Conservation (phyloP, 148 eudicot species). For the Nepenthes mirabilis region DNA sequence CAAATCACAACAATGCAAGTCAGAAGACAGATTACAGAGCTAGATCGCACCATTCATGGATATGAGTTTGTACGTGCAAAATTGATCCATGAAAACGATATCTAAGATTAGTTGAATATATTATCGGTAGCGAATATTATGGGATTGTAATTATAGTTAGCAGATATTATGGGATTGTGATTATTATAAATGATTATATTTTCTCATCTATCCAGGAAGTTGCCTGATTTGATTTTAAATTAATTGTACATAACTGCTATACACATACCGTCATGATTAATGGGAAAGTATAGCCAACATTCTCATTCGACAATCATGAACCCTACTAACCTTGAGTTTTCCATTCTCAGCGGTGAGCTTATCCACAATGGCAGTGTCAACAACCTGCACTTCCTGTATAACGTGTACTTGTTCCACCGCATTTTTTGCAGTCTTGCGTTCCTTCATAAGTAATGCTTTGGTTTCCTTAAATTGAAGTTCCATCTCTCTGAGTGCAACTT, state of each 20-base stretch:
- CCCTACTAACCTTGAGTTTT: slow-evolving; percentile 60
- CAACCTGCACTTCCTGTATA: slow-evolving; percentile 74
- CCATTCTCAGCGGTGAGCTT: slow-evolving; percentile 82
- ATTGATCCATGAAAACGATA: too few relatives aligned
- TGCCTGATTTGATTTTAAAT: too few relatives aligned
- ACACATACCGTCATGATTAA: too few relatives aligned
- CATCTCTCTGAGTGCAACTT: slow-evolving; percentile 59
- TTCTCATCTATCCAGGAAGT: too few relatives aligned
- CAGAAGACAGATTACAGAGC: not conserved
- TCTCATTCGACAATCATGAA: not conserved
- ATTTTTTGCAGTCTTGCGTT: slow-evolving; percentile 54
- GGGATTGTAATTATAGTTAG: too few relatives aligned
- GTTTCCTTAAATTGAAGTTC: slow-evolving; percentile 67
- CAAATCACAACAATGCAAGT: slow-evolving; percentile 5
- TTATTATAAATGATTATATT: too few relatives aligned
- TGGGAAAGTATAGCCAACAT: slow-evolving; percentile 1
- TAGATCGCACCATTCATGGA: not conserved
- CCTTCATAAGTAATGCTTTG: slow-evolving; percentile 57
- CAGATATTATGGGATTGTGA: too few relatives aligned
- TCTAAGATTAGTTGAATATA: too few relatives aligned
- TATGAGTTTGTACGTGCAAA: slow-evolving; percentile 1
- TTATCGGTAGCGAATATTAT: too few relatives aligned
- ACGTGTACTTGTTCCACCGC: slow-evolving; percentile 59
- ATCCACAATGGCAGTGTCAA: slow-evolving; percentile 57
- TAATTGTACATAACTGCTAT: too few relatives aligned